Conservation (phyloP, 2,329 filamentous ascomycete genomes). For the Phyllosticta citrichinensis region DNA sequence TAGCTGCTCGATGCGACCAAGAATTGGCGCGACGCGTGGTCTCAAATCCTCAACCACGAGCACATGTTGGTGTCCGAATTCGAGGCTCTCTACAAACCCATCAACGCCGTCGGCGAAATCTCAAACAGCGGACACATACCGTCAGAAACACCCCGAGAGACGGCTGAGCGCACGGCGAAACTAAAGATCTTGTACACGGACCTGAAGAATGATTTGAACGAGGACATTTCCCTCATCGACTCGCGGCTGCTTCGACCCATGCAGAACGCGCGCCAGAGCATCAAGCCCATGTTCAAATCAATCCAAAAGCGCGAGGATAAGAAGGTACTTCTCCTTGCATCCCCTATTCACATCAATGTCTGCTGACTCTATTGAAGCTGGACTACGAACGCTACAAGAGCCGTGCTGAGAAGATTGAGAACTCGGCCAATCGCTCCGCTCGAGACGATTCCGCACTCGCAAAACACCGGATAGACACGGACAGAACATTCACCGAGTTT, state of each 20-base stretch:
- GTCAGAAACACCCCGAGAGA: conserved; percentile 50
- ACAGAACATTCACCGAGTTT: conserved; percentile 60
- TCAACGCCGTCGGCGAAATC: conserved; percentile 53
- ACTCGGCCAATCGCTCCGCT: conserved; percentile 59
- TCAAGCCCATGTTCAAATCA: conserved; percentile 66
- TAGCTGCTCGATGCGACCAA: conserved; percentile 68
- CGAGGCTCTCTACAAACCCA: conserved; percentile 65
- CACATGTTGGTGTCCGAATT: conserved; percentile 57
- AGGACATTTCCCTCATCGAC: conserved; percentile 64
- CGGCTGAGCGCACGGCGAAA: conserved; percentile 53
- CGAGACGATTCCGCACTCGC: conserved; percentile 62
- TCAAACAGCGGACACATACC: conserved; percentile 40
- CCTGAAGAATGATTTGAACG: conserved; percentile 58
- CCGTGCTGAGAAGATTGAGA: conserved; percentile 57
- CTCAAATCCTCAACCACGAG: conserved; percentile 59
- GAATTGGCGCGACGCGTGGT: conserved; percentile 71
- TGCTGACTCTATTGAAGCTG: conserved; percentile 34
- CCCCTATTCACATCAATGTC: conserved; percentile 12
- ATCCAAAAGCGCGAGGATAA: conserved; percentile 80
- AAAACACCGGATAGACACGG: conserved; percentile 63
- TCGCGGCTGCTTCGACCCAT: conserved; percentile 59
- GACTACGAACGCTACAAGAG: conserved; percentile 73
- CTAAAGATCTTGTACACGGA: conserved; percentile 61
- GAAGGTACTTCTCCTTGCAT: conserved; percentile 38
- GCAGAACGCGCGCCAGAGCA: conserved; percentile 55